Conservation (phyloP, 2,329 filamentous ascomycete species). For the Claviceps sp. region DNA sequence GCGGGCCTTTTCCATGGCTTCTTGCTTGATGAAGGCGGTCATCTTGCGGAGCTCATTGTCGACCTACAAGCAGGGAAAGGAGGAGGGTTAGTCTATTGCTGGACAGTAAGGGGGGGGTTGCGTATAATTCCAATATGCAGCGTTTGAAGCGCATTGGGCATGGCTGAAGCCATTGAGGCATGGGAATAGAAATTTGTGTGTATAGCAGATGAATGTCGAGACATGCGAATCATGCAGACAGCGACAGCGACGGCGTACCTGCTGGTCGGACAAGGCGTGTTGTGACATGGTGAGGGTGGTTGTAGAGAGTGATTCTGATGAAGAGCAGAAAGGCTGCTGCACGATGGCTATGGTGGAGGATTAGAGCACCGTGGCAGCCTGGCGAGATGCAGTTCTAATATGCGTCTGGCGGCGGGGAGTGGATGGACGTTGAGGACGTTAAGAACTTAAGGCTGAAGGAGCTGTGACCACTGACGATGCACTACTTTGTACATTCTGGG, state of each 20-base stretch:
- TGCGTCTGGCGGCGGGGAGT: slow-evolving; percentile 7
- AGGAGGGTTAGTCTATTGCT: neutral
- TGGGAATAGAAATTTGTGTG: slow-evolving; percentile 5
- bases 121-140: too few species aligned
- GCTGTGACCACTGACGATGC: slow-evolving; percentile 16
- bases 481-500: neutral
- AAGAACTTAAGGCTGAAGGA: slow-evolving; percentile 7
- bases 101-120: neutral
- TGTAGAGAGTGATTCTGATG: slow-evolving; percentile 13
- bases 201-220: slow-evolving; percentile 5
- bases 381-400: neutral
- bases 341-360: neutral
- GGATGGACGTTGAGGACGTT: slow-evolving; percentile 4
- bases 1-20: slow-evolving; percentile 90
- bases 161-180: neutral
- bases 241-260: slow-evolving; percentile 43
- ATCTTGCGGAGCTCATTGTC: slow-evolving; percentile 98
- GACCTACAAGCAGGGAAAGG: slow-evolving; percentile 45
- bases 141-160: neutral
- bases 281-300: slow-evolving; percentile 64
- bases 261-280: slow-evolving; percentile 95
- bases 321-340: neutral
- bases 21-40: slow-evolving; percentile 99
- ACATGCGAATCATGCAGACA: slow-evolving; percentile 7
- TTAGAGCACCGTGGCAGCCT: neutral